Base-by-base conservation (phyloP, 805 yeast species). In the Peterozyma xylosa region DNA sequence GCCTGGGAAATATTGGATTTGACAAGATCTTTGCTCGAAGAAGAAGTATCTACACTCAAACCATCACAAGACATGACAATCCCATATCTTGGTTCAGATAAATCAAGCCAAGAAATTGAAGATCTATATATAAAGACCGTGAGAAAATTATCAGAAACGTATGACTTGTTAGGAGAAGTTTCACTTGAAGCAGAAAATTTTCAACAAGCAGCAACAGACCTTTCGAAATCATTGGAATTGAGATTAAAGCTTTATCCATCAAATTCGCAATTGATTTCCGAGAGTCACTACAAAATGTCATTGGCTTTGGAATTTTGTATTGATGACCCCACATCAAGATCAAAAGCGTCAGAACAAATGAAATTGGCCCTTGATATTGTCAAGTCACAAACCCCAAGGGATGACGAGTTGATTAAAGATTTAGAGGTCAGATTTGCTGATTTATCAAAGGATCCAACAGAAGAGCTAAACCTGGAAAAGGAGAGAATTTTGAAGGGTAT, bases 181-280 rank as follows among this genome's bases (percentile, higher is more conserved):
- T 82, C 96, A 0, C 68, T 90, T 37, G 99, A 91, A 57, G 77
- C 93, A 2, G 97, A 91, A 53, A 86, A 87, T 60, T 89, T 89
- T 60, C 63, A 68, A 13, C 95, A 87, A 59, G 86, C 96, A 0
- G 74, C 82, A 0, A 65, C 66, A 15, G 96, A 90, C 59, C 77
- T 88, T 45, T 65, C 70, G 39, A 63, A 74, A 15, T 70, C 87
- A 35, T 68, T 86, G 32, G 63, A 73, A 29, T 62, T 82, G 37
- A 73, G 86, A 57, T 55, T 64, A 41, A 63, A 75, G 45, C 56
- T 85, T 11, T 81, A 70, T 53, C 72, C 73, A 2, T 59, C 62
- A n/a, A 60, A 64, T 9, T 73, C 85, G 2, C 68, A 83, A 2
- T 62, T 80, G 37, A 68, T 86, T 9, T 80, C 90, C 14, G 96